A percentile compares a stretch with the other conserved stretches of the same genome.
Evolutionary conservation across 495 filamentous ascomycete genomes (phyloP).

Genomic region (Tuber calosporum): DNA sequence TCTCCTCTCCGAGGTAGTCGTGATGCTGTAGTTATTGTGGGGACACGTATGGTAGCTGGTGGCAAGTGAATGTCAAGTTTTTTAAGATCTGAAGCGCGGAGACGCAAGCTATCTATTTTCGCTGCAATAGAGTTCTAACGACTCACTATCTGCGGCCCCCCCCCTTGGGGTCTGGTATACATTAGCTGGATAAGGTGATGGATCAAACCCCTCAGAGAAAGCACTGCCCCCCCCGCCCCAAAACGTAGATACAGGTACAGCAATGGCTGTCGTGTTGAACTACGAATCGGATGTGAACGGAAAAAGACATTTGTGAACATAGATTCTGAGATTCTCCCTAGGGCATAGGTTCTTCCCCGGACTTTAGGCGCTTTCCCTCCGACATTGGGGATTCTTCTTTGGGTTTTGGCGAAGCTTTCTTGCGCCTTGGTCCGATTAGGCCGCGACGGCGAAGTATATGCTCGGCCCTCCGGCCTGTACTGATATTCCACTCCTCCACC

Average conservation of each 20-base stretch:
- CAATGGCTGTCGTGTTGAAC: background rate
- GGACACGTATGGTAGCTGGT: no score
- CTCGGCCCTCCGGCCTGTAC: background rate
- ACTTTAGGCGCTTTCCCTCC: background rate
- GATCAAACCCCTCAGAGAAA: background rate
- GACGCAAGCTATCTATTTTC: background rate
- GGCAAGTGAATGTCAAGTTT: background rate
- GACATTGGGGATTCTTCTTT: background rate
- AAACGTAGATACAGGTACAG: background rate
- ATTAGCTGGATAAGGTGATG: background rate
- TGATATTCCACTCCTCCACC: background rate
- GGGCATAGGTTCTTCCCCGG: background rate
- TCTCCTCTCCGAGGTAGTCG: background rate
- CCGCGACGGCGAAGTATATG: background rate
- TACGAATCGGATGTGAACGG: background rate
- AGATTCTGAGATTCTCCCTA: background rate
- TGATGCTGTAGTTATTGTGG: background rate
- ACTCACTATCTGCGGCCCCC: background rate
- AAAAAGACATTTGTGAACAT: background rate
- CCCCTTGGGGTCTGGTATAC: background rate
- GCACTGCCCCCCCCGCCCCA: background rate
- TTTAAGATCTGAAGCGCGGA: background rate
- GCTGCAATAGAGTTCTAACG: background rate
- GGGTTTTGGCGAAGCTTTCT: background rate
- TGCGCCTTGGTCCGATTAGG: slow-evolving; percentile 1